Evolutionary conservation across 345 rosid species (phyloP), one percentile per base, ranked within the genome.

Genomic region (Salix brachista): DNA sequence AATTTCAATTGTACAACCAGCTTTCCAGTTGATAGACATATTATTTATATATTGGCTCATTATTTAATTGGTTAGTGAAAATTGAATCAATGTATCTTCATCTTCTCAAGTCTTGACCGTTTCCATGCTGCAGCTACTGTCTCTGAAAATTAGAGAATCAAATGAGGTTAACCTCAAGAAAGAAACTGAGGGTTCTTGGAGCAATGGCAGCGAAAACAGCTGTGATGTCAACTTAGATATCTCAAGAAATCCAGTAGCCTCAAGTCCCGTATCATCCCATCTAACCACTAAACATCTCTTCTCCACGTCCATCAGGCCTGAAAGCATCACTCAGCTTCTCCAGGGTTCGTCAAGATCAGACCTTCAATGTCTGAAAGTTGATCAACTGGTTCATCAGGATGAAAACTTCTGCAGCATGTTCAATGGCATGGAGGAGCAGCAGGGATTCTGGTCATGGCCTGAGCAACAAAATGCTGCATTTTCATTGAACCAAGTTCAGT

Each of bases 361-460:
- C 79, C 78, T 80, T 2, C 91, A 85, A 6, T 81, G 84, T 81
- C 84, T 82, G 28, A 85, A 84, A 71, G 77, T 80, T 72, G 86
- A 89, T 69, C 90, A 83, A 44, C 73, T 89, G 82, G 85, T 82
- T 75, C 89, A 87, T 74, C 90, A 89, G 72, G 92, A 88, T 48
- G 91, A 82, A 25, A 82, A 72, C 32, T 79, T 79, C 80, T 75
- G 95, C 82, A 88, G 83, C 84, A 85, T 92, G 87, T 90, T 90
- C 80, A 89, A 83, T 84, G 88, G 88, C 16, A 90, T 89, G 2
- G 95, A 90, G 68, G 95, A 92, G 79, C 90, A 88, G 61, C 91
- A 90, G 69, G 86, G 89, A 14, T 87, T 87, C 37, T 92, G 97
- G 97, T 70, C 90, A 71, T 92, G 97, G 95, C 77, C 88, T 61